These are phyloP conservation scores for Penicillium verhagenii DNA, from an alignment of 495 filamentous ascomycete species.

Conservation along the genomic window DNA sequence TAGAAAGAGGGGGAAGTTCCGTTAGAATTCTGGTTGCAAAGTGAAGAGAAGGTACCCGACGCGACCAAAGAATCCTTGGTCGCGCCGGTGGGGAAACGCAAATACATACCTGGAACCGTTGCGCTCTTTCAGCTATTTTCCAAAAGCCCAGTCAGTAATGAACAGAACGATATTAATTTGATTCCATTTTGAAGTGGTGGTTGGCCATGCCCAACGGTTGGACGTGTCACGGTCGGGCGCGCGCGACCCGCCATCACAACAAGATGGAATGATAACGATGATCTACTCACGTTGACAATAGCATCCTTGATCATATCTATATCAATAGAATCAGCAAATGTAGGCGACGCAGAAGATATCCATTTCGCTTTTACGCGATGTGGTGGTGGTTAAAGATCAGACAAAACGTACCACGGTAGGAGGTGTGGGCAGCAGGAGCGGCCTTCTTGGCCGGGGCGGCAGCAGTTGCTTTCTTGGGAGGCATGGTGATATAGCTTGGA, in stretches of 20 bases:
- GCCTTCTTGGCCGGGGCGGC: constrained; percentile 54
- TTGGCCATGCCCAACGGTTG: constrained; percentile 19
- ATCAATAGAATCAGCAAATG: constrained; percentile 47
- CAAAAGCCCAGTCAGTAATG: constrained; percentile 36
- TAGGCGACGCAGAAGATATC: constrained; percentile 42
- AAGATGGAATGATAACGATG: constrained; percentile 28
- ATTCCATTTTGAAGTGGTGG: constrained; percentile 25
- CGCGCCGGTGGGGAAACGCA: constrained; percentile 12
- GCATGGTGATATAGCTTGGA: too few relatives aligned
- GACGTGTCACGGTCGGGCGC: constrained; percentile 49
- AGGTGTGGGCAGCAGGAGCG: constrained; percentile 49
- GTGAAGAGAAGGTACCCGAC: background rate
- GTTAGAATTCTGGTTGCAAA: constrained; percentile 13
- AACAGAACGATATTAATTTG: constrained; percentile 8
- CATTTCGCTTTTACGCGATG: constrained; percentile 42
- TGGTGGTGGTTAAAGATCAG: constrained; percentile 41
- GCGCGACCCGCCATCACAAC: constrained; percentile 37
- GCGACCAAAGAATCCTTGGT: constrained; percentile 3
- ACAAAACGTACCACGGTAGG: constrained; percentile 59
- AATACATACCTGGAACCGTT: constrained; percentile 61
- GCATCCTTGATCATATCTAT: constrained; percentile 70
- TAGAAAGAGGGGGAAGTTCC: constrained; percentile 34
- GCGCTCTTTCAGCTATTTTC: constrained; percentile 61
- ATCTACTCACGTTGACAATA: constrained; percentile 63
- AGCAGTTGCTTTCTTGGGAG: constrained; percentile 54